Evolutionary conservation across 176 grass and related monocot genomes (phyloP).

Genomic region (Zoysia pacifica): DNA sequence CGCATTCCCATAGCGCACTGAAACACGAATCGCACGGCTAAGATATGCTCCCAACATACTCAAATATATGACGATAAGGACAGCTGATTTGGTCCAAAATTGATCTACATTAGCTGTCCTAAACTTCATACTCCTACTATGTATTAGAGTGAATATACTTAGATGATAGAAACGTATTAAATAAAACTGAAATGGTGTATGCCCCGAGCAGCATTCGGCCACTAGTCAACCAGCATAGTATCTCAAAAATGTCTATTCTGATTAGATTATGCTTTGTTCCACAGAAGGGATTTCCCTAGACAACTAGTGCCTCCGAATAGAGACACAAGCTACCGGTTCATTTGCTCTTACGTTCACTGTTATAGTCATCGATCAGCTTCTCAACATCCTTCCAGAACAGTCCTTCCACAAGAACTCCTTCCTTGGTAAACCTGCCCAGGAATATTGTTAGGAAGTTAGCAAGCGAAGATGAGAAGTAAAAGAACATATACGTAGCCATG

Average conservation of each 20-base stretch:
- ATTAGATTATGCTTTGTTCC: constrained; percentile 40
- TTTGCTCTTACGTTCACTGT: constrained; percentile 77
- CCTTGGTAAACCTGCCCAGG: constrained; percentile 79
- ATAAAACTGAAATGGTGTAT: neutral
- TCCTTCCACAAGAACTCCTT: constrained; percentile 88
- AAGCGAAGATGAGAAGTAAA: neutral
- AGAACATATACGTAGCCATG: too few relatives aligned
- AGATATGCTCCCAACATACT: neutral
- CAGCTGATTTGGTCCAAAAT: neutral
- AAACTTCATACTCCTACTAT: neutral
- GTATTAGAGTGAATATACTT: neutral
- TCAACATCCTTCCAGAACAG: constrained; percentile 93
- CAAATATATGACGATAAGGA: neutral
- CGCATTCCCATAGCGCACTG: too few relatives aligned
- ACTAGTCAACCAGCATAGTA: constrained; percentile 35
- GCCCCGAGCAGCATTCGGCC: constrained; percentile 5
- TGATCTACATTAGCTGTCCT: neutral
- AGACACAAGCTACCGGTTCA: constrained; percentile 42
- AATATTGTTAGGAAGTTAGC: neutral
- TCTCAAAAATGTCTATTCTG: constrained; percentile 44
- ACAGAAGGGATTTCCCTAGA: constrained; percentile 5
- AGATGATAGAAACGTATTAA: neutral
- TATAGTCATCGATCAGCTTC: constrained; percentile 89
- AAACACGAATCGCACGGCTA: neutral
- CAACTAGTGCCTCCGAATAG: constrained; percentile 13